Evolutionary conservation across 1,284 basidiomycete species (phyloP).

Genomic region (Naganishia albida): DNA sequence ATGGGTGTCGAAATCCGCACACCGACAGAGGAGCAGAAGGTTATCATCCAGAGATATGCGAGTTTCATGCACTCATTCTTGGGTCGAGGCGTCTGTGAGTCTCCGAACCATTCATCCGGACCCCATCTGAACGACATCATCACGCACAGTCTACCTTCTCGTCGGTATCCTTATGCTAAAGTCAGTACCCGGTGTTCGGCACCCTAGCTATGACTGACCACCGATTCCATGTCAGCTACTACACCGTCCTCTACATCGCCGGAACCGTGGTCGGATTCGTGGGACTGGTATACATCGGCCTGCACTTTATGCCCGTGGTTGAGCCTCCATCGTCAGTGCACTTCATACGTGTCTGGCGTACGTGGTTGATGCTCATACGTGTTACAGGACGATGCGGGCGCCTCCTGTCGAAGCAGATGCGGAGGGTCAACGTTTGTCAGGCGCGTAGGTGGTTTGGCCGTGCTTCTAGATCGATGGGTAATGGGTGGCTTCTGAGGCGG

Average conservation of each 20-base stretch:
- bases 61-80: constrained; percentile 54
- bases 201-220: background rate
- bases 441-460: constrained; percentile 8
- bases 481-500: background rate
- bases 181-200: constrained; percentile 37
- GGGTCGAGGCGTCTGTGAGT: constrained; percentile 55
- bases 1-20: constrained; percentile 49
- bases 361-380: background rate
- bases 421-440: constrained; percentile 25
- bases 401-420: constrained; percentile 17
- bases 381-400: constrained; percentile 17
- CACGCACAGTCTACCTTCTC: constrained; percentile 49
- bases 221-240: constrained; percentile 41
- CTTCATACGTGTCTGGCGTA: background rate
- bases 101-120: background rate
- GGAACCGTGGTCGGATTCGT: constrained; percentile 48
- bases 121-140: constrained; percentile 2
- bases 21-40: constrained; percentile 50
- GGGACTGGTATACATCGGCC: constrained; percentile 48
- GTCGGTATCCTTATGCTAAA: constrained; percentile 53
- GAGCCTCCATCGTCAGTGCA: constrained; percentile 47
- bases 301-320: constrained; percentile 49
- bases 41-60: constrained; percentile 51
- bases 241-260: constrained; percentile 52
- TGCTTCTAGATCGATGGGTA: background rate